Conservation (phyloP, 352 stramenopile genomes). For the Pythium dissimile region DNA sequence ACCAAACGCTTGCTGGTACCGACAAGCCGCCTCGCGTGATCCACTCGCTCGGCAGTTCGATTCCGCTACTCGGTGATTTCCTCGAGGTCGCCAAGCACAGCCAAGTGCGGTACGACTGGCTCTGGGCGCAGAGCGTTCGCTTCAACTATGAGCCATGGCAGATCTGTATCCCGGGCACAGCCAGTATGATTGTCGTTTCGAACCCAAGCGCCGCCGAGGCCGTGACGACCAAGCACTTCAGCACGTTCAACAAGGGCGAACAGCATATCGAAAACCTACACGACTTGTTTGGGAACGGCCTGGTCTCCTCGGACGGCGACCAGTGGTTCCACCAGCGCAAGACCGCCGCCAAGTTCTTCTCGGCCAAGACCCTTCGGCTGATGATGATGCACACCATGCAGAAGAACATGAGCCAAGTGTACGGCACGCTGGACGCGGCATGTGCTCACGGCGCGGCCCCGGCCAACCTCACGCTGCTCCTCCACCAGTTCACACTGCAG, state of each 20-base stretch:
- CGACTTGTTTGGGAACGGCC: constrained; percentile 21
- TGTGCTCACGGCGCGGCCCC: neutral
- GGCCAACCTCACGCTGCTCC: constrained; percentile 22
- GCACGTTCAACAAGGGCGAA: constrained; percentile 25
- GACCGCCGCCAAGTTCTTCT: constrained; percentile 30
- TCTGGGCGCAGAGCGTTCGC: constrained; percentile 8
- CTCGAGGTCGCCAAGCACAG: constrained; percentile 26
- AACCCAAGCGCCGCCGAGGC: constrained; percentile 21
- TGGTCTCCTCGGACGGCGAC: constrained; percentile 24
- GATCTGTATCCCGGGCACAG: constrained; percentile 9
- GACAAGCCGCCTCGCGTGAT: neutral
- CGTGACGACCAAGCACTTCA: constrained; percentile 25
- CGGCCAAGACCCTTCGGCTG: constrained; percentile 18
- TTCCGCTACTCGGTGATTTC: constrained; percentile 39
- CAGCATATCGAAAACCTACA: constrained; percentile 10
- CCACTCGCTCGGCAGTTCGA: neutral
- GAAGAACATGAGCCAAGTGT: constrained; percentile 5
- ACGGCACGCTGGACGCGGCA: neutral
- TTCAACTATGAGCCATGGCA: constrained; percentile 20
- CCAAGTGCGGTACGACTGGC: constrained; percentile 40
- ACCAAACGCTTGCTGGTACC: neutral
- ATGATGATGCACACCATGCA: constrained; percentile 17
- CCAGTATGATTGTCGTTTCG: constrained; percentile 17
- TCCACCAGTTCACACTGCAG: constrained; percentile 47
- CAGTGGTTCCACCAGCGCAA: constrained; percentile 30